Evolutionary conservation across 768 basidiomycete genomes (phyloP).

Genomic region (Hericium rajendrae): DNA sequence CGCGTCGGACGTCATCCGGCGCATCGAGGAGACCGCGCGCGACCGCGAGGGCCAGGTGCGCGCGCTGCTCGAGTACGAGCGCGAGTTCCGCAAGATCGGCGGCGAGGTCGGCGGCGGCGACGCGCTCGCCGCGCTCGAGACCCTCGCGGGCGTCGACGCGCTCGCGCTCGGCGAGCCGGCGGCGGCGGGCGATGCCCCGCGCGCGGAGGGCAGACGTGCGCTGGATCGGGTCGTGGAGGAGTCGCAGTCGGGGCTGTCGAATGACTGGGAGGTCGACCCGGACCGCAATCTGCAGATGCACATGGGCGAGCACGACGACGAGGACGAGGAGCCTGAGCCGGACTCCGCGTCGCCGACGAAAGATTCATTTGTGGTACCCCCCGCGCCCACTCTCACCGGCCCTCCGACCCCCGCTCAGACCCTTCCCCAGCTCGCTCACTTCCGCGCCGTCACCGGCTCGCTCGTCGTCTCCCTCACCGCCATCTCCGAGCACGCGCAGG

Average conservation of each 20-base stretch:
- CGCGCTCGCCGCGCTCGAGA: conserved; percentile 59
- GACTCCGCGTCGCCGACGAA: conserved; percentile 41
- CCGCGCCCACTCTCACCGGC: conserved; percentile 37
- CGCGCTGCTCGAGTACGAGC: conserved; percentile 66
- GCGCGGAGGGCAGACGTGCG: conserved; percentile 1
- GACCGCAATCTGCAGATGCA: conserved; percentile 28
- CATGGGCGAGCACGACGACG: conserved; percentile 35
- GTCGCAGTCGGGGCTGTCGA: conserved; percentile 18
- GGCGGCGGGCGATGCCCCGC: conserved; percentile 1
- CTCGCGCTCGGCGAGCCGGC: conserved; percentile 30
- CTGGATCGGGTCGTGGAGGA: conserved; percentile 24
- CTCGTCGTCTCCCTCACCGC: conserved; percentile 66
- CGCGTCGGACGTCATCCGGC: conserved; percentile 68
- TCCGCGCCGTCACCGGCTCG: conserved; percentile 67
- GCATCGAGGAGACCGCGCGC: conserved; percentile 63
- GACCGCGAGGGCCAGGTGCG: conserved; percentile 78
- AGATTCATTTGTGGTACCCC: conserved; percentile 38
- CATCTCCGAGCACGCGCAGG: conserved; percentile 82
- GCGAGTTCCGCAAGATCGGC: conserved; percentile 69
- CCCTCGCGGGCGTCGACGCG: conserved; percentile 39
- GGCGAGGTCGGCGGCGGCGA: conserved; percentile 73
- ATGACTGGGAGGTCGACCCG: conserved; percentile 55
- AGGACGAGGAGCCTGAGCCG: conserved; percentile 34
- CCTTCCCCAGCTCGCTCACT: conserved; percentile 56
- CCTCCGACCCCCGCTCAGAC: conserved; percentile 49